Base-by-base conservation (phyloP, 148 eudicot genomes). In the Hydrangea macrophylla region DNA sequence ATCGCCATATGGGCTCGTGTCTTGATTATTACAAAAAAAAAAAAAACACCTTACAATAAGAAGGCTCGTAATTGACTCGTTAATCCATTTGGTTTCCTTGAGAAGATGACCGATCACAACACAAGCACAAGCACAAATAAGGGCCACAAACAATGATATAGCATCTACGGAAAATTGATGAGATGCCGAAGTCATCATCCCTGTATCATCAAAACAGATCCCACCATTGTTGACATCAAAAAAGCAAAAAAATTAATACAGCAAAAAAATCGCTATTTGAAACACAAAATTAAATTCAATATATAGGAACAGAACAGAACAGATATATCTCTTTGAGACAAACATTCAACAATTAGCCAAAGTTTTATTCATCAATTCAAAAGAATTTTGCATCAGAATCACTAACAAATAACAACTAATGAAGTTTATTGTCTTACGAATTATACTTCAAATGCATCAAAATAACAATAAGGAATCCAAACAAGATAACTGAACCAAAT, bases 71-170 rank as follows among this genome's bases (percentile, higher is more conserved):
- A 72, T 62, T 11, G 81, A 75, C 69, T 78, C 82, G 25, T 78
- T 78, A 45, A 72, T 72, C 85, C 85, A 81, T 67, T 70, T 69
- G 44, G 60, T 75, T 65, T 71, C 75, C 68, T 81, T 73, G 36
- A 78, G 75, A 23, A 81, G 82, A 62, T 72, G 82, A 56, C 79
- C 77, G 9, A 81, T 68, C 40, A 81, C 79, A 65, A 81, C 72
- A 64, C 82, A 78, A 30, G n/a, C n/a, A n/a, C n/a, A n/a, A n/a
- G 67, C 72, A 20, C 82, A 78, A 39, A 81, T 74, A 11, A 81
- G 77, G 13, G 70, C 73, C 27, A 64, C 79, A 22, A 81, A 78
- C 55, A 81, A 69, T 4, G 79, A 69, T 45, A 81, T 69, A 17
- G 79, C 40, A n/a, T 71, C 65, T 40, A 81, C 54, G 8, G 64